Evolutionary conservation across 306 rosid genomes (phyloP), one percentile per base, ranked within the genome.

Genomic region (Glycyrrhiza uralensis): DNA sequence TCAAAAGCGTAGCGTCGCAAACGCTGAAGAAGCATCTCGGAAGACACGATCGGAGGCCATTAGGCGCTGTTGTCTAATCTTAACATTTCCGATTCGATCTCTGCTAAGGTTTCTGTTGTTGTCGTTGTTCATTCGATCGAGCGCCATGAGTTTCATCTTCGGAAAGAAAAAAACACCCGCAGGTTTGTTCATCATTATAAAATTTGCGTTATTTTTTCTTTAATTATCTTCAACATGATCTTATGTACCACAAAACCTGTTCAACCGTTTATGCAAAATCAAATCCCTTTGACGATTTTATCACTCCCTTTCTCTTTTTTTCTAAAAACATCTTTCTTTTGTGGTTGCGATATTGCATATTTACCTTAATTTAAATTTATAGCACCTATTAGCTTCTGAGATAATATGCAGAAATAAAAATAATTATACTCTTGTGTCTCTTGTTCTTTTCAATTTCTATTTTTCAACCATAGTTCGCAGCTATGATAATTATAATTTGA

Each of bases 91-190:
- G 2, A 29, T 57, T 72, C 73, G 10, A 18, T 24, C 69, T 52
- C 33, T 7, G 20, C 56, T 38, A n/a, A 22, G 15, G n/a, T n/a
- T n/a, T n/a, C n/a, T n/a, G n/a, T 58, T 56, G 6, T 38, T 38
- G 45, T 38, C 12, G 14, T 58, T 50, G 23, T 38, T 36, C 4
- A 22, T 57, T 71, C 51, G 70, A 38, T 66, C 56, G 66, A 19
- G 2, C 82, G 76, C 81, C 78, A 93, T 93, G 98, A 93, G 98
- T 81, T 95, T 91, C 80, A 76, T 94, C 79, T 94, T 91, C 79
- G 97, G 99, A 59, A 91, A 91, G 90, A 82, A 88, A 7, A 94
- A 94, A 73, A 94, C 97, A 10, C 93, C 99, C 66, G 97, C 99
- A 81, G 97, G 97, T 91, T 75, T 41, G 54, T 69, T 39, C 51